Evolutionary conservation across 2,329 filamentous ascomycete species (phyloP), one percentile per base, ranked within the genome.

Genomic region (Venturia nashicola): DNA sequence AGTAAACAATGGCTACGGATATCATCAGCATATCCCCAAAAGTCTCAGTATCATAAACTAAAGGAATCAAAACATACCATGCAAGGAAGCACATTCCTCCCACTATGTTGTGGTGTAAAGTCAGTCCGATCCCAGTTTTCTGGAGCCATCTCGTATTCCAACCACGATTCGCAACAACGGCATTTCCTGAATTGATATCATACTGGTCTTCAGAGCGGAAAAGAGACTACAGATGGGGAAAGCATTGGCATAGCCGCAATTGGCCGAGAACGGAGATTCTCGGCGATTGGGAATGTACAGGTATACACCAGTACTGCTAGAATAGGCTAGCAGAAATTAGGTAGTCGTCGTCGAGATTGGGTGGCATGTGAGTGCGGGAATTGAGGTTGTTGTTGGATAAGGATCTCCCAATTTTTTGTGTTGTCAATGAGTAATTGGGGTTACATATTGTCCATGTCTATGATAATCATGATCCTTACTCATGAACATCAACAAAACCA

Each of bases 1-100:
- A 66, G 71, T 72, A 69, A 79, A 78, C 39, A 79, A 68, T 54
- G 70, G 71, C 70, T 73, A 57, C 32, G 2, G 57, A n/a, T 18
- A n/a, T 1, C n/a, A 54, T 67, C 51, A 70, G 66, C 54, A 46
- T 20, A 59, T 20, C 6, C 14, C 18, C 59, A 40, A n/a, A 42
- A 14, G n/a, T 9, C 20, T 39, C 32, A 55, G n/a, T 27, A 14
- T 23, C 3, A 16, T 27, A 27, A 27, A 8, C 4, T 32, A 43
- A n/a, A 6, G 16, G 5, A n/a, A 14, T n/a, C 12, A 1, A 12
- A 48, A 51, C 60, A 16, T 6, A 63, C 61, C 61, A 61, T 64
- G 40, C 46, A 60, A 39, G 62, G 62, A 20, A 64, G 59, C 8
- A 61, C 57, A 40, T 64, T 64, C 32, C 62, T 43, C 18, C 57